Base-by-base conservation (phyloP, 371 early-diverging fungal genomes). In the Dinochytrium kinnereticum region DNA sequence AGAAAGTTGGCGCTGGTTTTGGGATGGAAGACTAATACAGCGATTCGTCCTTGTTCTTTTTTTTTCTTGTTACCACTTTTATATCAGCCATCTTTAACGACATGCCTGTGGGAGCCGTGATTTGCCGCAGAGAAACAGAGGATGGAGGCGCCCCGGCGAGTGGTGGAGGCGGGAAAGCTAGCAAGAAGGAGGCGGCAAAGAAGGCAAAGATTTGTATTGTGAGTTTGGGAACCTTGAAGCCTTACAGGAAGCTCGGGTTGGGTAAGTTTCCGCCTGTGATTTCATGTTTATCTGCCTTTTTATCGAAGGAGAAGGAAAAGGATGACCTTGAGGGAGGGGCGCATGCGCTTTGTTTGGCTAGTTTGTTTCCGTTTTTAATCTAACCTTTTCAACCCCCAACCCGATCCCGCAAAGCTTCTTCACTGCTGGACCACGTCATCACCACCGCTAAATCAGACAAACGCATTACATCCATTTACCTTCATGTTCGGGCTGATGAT, bases 181-280 rank as follows among this genome's bases (percentile, higher is more conserved):
- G 28, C 7, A 50, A 44, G 26, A 38, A 57, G 36, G 39, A 51
- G 5, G 57, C 36, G 69, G 75, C 39, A 33, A 57, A 24, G 15
- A 57, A 38, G n/a, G 49, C 38, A 13, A 61, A 49, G 40, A 74
- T 94, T 34, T 91, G 93, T 68, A 90, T 97, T 67, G 90, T 93
- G 88, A 94, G 95, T 0, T 82, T 97, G 59, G 94, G 93, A 39
- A 95, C 96, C 39, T 84, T 96, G 66, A 88, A 91, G 17, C 90
- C 93, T 26, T 96, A 94, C 80, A 87, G 95, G 51, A 77, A 87
- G 19, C 86, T 93, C 61, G 95, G 95, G 1, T 80, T 97, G 49
- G 96, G 95, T 92, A 82, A 19, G 53, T 34, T 38, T 34, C 30
- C 21, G 15, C 7, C 36, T 24, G 5, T 13, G 30, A 36, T 19